Percentiles rank a stretch among this genome's conserved stretches.
Evolutionary conservation across 352 stramenopile species (phyloP).

Genomic region (Thalassiosira exigua): DNA sequence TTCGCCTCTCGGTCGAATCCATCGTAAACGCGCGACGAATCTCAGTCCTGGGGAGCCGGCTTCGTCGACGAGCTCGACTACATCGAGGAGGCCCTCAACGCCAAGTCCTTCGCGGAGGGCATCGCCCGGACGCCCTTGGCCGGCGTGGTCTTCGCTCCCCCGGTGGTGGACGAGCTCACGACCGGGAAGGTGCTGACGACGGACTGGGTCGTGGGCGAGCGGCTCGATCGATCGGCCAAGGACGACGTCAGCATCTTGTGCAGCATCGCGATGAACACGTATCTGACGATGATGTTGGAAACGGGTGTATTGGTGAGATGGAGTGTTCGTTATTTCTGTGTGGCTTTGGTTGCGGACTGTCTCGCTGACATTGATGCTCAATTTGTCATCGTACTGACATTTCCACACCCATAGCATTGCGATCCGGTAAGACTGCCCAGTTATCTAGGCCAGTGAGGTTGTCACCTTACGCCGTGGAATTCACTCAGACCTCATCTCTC

Average conservation of each 20-base stretch:
- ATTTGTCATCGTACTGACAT: too few species aligned
- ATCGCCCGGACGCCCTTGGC: conserved; percentile 71
- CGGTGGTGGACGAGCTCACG: conserved; percentile 64
- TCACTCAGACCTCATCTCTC: too few species aligned
- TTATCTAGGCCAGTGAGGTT: too few species aligned
- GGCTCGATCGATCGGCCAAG: conserved; percentile 72
- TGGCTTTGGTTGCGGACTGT: too few species aligned
- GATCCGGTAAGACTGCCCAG: too few species aligned
- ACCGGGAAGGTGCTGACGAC: conserved; percentile 77
- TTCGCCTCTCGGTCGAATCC: too few species aligned
- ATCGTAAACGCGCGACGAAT: too few species aligned
- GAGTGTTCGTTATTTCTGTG: too few species aligned
- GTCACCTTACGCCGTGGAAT: too few species aligned
- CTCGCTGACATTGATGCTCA: conserved; percentile 7
- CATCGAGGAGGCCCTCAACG: conserved; percentile 76
- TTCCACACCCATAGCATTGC: too few species aligned
- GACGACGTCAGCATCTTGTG: conserved; percentile 79
- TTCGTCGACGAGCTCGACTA: conserved; percentile 85
- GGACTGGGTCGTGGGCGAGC: conserved; percentile 81
- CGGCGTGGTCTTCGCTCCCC: conserved; percentile 70
- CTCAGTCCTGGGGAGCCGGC: conserved; percentile 82
- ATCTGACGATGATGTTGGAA: conserved; percentile 85
- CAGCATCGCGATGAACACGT: conserved; percentile 83
- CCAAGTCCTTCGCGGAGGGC: conserved; percentile 67
- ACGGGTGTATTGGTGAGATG: conserved; percentile 81